A percentile compares a stretch with the other conserved stretches of the same genome.
These are phyloP conservation scores for Pseudoscleropodium purum DNA, from an alignment of 225 moss, liverwort and hornwort species.

Conservation along the genomic window DNA sequence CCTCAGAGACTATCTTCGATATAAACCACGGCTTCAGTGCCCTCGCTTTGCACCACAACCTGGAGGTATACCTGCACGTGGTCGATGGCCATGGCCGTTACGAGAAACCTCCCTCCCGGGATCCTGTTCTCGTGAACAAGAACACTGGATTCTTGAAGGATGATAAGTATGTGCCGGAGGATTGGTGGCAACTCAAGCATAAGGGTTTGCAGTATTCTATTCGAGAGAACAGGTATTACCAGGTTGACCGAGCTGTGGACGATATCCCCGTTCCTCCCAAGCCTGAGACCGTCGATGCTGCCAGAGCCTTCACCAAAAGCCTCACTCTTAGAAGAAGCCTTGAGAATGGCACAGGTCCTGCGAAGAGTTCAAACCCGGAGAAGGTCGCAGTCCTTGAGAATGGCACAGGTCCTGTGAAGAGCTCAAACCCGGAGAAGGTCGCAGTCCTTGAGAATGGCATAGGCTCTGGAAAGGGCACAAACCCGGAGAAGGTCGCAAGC, in stretches of 20 bases:
- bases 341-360: background rate
- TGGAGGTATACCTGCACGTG: slow-evolving; percentile 47
- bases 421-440: background rate
- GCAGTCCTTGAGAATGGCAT: background rate
- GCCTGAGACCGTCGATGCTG: slow-evolving; percentile 6
- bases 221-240: slow-evolving; percentile 23
- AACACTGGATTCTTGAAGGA: slow-evolving; percentile 19
- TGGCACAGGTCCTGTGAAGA: background rate
- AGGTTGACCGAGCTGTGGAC: slow-evolving; percentile 15
- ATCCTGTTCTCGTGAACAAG: slow-evolving; percentile 35
- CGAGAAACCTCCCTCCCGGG: slow-evolving; percentile 10
- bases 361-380: background rate
- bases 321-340: background rate
- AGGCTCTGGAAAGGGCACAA: background rate
- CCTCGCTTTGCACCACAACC: slow-evolving; percentile 20
- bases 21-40: background rate
- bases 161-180: slow-evolving; percentile 24
- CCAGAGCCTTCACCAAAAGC: background rate
- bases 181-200: slow-evolving; percentile 32
- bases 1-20: background rate
- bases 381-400: background rate
- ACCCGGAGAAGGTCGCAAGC: background rate
- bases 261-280: slow-evolving; percentile 32
- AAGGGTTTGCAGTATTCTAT: slow-evolving; percentile 21
- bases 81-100: slow-evolving; percentile 29